Percentiles rank a stretch among this genome's conserved stretches.
These are phyloP conservation scores for Castanea sativa DNA, from an alignment of 306 rosid genomes.

Conservation along the genomic window DNA sequence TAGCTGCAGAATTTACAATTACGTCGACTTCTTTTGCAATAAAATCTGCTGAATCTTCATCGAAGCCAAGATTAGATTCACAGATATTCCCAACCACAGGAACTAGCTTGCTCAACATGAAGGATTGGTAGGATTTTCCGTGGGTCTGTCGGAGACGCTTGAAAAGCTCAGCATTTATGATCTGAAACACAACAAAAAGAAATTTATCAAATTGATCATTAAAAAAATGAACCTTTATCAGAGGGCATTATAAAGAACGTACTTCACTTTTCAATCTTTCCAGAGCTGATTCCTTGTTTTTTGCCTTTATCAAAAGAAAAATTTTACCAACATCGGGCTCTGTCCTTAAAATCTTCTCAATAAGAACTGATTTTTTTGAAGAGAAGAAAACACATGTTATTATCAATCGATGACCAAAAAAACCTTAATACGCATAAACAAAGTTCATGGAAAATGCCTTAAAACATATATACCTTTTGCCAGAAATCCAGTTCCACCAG, in stretches of 20 bases:
- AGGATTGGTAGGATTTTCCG: constrained; percentile 76
- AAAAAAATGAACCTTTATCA: not conserved
- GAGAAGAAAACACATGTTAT: not conserved
- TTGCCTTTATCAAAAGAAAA: constrained; percentile 83
- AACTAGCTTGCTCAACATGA: constrained; percentile 84
- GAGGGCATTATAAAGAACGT: constrained; percentile 22
- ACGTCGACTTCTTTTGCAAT: constrained; percentile 79
- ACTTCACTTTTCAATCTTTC: constrained; percentile 80
- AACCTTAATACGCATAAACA: not conserved
- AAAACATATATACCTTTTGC: constrained; percentile 62
- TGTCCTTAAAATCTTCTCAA: constrained; percentile 91
- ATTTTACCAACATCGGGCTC: constrained; percentile 85
- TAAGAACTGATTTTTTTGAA: constrained; percentile 53
- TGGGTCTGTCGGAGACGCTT: constrained; percentile 67
- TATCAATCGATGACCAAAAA: constrained; percentile 2
- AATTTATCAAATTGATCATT: constrained; percentile 2
- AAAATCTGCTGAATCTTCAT: constrained; percentile 35
- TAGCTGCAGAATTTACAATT: constrained; percentile 90
- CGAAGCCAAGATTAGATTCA: constrained; percentile 74
- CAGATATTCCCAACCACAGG: constrained; percentile 84
- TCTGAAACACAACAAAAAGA: constrained; percentile 37
- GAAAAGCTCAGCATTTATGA: constrained; percentile 84
- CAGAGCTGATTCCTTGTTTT: constrained; percentile 77
- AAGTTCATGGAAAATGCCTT: not conserved
- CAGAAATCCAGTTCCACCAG: constrained; percentile 94